Percentiles rank a stretch among this genome's conserved stretches.
Conservation (phyloP, 148 eudicot genomes). For the Spergularia marina region DNA sequence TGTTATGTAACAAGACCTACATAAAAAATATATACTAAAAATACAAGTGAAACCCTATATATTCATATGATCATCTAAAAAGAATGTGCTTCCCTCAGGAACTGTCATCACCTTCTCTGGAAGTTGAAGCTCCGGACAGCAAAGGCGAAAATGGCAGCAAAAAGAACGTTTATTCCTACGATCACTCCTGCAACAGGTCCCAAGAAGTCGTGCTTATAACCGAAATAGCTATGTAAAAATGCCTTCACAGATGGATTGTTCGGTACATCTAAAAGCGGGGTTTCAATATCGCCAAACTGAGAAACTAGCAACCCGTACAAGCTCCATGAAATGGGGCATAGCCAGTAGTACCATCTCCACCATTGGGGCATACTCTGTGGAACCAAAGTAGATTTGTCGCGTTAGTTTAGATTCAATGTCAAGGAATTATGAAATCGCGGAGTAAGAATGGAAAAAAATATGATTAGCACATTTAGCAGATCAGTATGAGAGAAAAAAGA, state of each 20-base stretch:
- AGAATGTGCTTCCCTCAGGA: conserved; percentile 2
- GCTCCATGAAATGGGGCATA: conserved; percentile 58
- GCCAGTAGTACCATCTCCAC: conserved; percentile 76
- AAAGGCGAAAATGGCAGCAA: conserved; percentile 49
- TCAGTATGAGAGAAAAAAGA: neutral
- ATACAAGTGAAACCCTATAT: neutral
- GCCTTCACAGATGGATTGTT: conserved; percentile 28
- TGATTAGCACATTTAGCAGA: neutral
- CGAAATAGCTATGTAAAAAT: conserved; percentile 44
- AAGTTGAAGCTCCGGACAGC: conserved; percentile 54
- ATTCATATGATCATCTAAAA: neutral
- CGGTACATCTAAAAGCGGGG: conserved; percentile 21
- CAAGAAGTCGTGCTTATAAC: conserved; percentile 42
- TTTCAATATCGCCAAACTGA: conserved; percentile 46
- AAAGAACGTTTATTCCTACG: conserved; percentile 36
- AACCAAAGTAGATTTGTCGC: neutral
- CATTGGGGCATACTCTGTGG: conserved; percentile 70
- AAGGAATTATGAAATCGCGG: neutral
- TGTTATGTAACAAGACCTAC: too few relatives aligned
- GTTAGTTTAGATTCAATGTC: neutral
- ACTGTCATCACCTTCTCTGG: conserved; percentile 42
- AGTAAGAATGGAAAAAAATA: neutral
- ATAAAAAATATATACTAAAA: too few relatives aligned
- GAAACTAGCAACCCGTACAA: conserved; percentile 59
- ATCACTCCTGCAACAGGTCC: conserved; percentile 46